Conservation (phyloP, 2,329 filamentous ascomycete species). For the Lachnum nothofagi region DNA sequence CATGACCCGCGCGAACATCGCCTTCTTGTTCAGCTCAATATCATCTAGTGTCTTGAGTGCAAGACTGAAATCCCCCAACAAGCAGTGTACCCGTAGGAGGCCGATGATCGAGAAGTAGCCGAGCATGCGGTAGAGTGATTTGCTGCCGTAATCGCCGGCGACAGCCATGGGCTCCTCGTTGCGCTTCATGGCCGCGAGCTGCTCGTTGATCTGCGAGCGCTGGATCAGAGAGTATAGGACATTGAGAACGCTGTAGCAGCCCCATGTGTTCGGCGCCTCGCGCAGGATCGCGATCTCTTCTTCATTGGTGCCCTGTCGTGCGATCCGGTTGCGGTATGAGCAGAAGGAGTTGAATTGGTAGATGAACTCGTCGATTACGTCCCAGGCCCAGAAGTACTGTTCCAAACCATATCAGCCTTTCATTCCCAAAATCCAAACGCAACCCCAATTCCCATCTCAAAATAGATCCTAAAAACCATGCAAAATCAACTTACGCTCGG, state of each 20-base stretch:
- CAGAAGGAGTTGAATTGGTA: constrained; percentile 99
- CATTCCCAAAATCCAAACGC: too few species aligned
- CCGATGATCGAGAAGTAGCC: constrained; percentile 99
- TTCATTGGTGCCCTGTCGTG: constrained; percentile 75
- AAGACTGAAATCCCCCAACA: constrained; percentile 95
- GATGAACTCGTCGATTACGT: constrained; percentile 99
- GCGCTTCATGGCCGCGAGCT: constrained; percentile 89
- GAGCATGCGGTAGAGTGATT: constrained; percentile 94
- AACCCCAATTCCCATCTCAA: too few species aligned
- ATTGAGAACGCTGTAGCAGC: constrained; percentile 98
- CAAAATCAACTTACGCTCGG: constrained; percentile 70
- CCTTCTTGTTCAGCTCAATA: constrained; percentile 99
- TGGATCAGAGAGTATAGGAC: constrained; percentile 99
- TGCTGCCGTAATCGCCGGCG: constrained; percentile 89
- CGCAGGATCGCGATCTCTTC: constrained; percentile 88
- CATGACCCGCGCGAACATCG: constrained; percentile 99
- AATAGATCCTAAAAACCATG: too few species aligned
- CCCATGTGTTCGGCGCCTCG: constrained; percentile 98
- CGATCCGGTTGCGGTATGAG: constrained; percentile 88
- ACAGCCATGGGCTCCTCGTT: constrained; percentile 84
- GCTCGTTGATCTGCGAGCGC: constrained; percentile 95
- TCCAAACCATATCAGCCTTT: too few species aligned
- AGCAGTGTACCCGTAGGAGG: constrained; percentile 88
- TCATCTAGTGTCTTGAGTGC: constrained; percentile 98
- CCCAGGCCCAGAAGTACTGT: constrained; percentile 99